These are phyloP conservation scores for Endotrypanum monterogeii DNA, from an alignment of 208 protist genomes.

Conservation along the genomic window DNA sequence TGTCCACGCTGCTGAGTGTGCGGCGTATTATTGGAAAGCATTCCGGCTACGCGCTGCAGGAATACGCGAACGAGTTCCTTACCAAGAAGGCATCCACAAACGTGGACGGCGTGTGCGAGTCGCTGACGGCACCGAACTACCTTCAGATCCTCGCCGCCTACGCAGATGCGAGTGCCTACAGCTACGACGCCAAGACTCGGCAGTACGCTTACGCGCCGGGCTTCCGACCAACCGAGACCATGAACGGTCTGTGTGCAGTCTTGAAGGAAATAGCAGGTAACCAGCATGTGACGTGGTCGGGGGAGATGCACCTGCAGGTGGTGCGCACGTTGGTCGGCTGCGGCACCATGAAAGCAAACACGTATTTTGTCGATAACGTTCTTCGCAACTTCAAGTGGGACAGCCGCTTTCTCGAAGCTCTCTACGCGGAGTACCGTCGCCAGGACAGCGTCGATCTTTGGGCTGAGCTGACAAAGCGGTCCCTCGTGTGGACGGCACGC, in stretches of 20 bases:
- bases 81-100: slow-evolving; percentile 39
- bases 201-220: slow-evolving; percentile 48
- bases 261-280: slow-evolving; percentile 76
- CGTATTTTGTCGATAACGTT: slow-evolving; percentile 92
- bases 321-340: slow-evolving; percentile 75
- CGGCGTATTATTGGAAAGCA: slow-evolving; percentile 74
- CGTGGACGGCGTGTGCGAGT: slow-evolving; percentile 43
- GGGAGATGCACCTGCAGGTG: slow-evolving; percentile 88
- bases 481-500: slow-evolving; percentile 88
- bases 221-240: slow-evolving; percentile 58
- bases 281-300: slow-evolving; percentile 77
- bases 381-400: slow-evolving; percentile 86
- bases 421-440: slow-evolving; percentile 89
- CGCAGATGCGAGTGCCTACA: slow-evolving; percentile 76
- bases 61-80: slow-evolving; percentile 62
- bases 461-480: slow-evolving; percentile 90
- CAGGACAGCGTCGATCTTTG: slow-evolving; percentile 83
- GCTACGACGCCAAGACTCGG: slow-evolving; percentile 42
- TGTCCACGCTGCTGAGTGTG: slow-evolving; percentile 61
- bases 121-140: slow-evolving; percentile 74
- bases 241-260: slow-evolving; percentile 47
- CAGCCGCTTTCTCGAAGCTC: slow-evolving; percentile 73
- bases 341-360: slow-evolving; percentile 90
- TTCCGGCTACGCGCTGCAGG: slow-evolving; percentile 41
- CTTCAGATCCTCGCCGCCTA: slow-evolving; percentile 73